phyloP scores from a whole-genome alignment of 202 grass and related monocot species.

The Setaria viridis region DNA sequence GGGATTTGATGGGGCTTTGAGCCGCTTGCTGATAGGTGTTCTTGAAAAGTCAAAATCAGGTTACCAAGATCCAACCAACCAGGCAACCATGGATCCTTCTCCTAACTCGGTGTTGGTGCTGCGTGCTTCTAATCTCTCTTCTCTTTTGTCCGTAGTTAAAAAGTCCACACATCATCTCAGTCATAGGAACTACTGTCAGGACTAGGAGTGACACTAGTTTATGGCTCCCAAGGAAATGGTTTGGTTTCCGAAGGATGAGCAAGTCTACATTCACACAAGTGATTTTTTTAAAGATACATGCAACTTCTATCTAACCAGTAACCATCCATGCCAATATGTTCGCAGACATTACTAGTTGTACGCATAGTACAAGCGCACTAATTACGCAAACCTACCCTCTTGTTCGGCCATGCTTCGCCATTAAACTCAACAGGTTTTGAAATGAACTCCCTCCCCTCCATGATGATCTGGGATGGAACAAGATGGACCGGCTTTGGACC shows the following conservation, averaged over 20 bases:
- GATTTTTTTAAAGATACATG: neutral
- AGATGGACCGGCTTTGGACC: neutral
- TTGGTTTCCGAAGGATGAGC: neutral
- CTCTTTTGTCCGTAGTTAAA: slow-evolving; percentile 17
- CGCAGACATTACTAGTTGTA: neutral
- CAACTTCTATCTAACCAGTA: neutral
- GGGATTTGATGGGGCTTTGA: slow-evolving; percentile 30
- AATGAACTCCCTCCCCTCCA: slow-evolving; percentile 9
- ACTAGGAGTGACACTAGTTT: slow-evolving; percentile 22
- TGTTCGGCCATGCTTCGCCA: slow-evolving; percentile 28
- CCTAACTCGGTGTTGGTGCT: neutral
- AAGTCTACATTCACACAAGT: neutral
- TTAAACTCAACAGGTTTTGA: slow-evolving; percentile 35
- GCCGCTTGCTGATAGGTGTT: slow-evolving; percentile 24
- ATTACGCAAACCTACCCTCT: slow-evolving; percentile 27
- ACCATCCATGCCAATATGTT: neutral
- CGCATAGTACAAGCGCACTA: slow-evolving; percentile 36
- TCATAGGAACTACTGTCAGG: neutral
- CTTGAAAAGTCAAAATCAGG: slow-evolving; percentile 40
- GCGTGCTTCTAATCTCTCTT: slow-evolving; percentile 34
- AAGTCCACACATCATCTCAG: slow-evolving; percentile 28
- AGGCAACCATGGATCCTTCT: neutral
- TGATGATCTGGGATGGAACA: neutral
- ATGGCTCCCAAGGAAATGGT: slow-evolving; percentile 12
- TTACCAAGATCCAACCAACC: slow-evolving; percentile 22